Evolutionary conservation across 1,284 basidiomycete species (phyloP).

Genomic region (Cutaneotrichosporon cavernicola): DNA sequence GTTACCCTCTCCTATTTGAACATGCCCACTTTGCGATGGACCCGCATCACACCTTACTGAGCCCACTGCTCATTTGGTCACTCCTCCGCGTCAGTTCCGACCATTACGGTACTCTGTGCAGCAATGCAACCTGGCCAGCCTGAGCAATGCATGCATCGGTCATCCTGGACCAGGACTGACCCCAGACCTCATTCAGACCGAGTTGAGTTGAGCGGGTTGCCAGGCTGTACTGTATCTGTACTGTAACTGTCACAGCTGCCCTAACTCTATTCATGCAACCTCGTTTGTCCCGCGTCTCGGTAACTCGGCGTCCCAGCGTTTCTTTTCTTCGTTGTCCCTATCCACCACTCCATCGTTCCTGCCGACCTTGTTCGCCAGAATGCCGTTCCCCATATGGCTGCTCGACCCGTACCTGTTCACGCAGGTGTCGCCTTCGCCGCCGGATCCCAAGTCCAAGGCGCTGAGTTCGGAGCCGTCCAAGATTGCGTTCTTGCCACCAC

Average conservation of each 20-base stretch:
- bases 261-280: not conserved
- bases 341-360: not conserved
- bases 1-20: no score
- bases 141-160: no score
- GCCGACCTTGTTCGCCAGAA: not conserved
- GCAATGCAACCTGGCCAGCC: no score
- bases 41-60: not conserved
- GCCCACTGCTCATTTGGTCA: not conserved
- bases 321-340: not conserved
- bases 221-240: no score
- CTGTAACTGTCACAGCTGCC: no score
- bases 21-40: not conserved
- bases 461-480: not conserved
- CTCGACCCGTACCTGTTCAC: not conserved
- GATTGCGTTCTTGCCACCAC: not conserved
- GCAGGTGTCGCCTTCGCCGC: not conserved
- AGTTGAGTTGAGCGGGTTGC: no score
- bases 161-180: no score
- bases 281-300: not conserved
- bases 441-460: not conserved
- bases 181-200: no score
- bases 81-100: not conserved
- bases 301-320: no score
- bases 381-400: not conserved
- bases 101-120: not conserved